Evolutionary conservation across 495 filamentous ascomycete genomes (phyloP).

Genomic region (Trichocladium uniseriatum): DNA sequence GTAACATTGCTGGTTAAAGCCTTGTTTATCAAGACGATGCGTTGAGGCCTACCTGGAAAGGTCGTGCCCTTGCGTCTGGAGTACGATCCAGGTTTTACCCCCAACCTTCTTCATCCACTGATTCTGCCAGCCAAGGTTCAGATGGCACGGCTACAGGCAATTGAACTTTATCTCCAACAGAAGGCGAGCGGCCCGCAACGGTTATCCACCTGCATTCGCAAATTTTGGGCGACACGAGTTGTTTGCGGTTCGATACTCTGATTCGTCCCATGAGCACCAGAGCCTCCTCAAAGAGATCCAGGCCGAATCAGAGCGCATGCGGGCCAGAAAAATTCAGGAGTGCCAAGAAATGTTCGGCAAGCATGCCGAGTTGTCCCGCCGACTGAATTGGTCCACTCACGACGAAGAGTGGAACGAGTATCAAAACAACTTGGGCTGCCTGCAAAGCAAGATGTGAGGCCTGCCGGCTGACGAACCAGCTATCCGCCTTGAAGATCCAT

Average conservation of each 20-base stretch:
- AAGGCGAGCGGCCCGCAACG: constrained; percentile 4
- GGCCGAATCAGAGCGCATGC: constrained; percentile 19
- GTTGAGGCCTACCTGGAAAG: no score
- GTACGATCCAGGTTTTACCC: constrained; percentile 43
- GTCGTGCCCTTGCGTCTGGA: no score
- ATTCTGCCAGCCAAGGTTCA: constrained; percentile 41
- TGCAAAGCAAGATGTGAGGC: constrained; percentile 31
- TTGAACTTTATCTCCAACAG: constrained; percentile 50
- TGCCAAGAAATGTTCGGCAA: constrained; percentile 17
- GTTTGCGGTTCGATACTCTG: constrained; percentile 49
- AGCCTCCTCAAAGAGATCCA: constrained; percentile 34
- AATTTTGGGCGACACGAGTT: constrained; percentile 19
- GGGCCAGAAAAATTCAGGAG: constrained; percentile 37
- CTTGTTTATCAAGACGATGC: no score
- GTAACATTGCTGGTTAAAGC: no score
- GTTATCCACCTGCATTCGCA: constrained; percentile 28
- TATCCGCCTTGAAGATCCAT: constrained; percentile 33
- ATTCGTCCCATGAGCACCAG: constrained; percentile 39
- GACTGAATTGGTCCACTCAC: neutral
- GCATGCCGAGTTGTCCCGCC: neutral
- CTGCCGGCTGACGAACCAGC: constrained; percentile 17
- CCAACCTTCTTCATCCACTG: constrained; percentile 36
- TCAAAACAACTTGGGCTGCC: constrained; percentile 12
- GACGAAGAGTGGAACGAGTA: neutral
- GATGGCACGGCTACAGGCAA: constrained; percentile 38